Evolutionary conservation across 306 rosid species (phyloP).

Genomic region (Malus fusca): DNA sequence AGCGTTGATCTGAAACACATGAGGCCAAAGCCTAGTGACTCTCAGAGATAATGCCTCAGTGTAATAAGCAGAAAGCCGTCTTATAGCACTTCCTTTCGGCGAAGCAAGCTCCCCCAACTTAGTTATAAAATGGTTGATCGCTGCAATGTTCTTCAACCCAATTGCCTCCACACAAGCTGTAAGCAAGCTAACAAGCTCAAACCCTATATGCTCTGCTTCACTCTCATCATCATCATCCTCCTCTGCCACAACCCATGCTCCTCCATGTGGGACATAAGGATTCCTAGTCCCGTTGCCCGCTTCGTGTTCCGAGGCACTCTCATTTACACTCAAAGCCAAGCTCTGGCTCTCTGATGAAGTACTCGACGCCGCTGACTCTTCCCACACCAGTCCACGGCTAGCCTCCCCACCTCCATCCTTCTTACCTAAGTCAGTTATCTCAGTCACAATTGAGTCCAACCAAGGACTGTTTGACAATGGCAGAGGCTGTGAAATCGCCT

Average conservation of each 20-base stretch:
- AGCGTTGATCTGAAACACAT: constrained; percentile 58
- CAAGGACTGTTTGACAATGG: constrained; percentile 49
- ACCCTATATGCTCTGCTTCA: constrained; percentile 51
- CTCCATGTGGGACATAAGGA: constrained; percentile 45
- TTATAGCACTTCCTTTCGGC: constrained; percentile 53
- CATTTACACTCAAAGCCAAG: constrained; percentile 42
- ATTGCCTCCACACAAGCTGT: constrained; percentile 83
- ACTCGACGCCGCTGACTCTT: constrained; percentile 47
- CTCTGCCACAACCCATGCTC: constrained; percentile 36
- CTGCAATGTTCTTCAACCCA: constrained; percentile 52
- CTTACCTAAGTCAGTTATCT: constrained; percentile 60
- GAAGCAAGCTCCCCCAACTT: constrained; percentile 81
- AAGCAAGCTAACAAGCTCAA: constrained; percentile 67
- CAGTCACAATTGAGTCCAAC: constrained; percentile 59
- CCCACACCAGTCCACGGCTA: constrained; percentile 39
- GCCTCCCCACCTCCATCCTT: constrained; percentile 33
- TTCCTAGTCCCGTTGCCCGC: constrained; percentile 58
- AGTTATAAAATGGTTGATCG: constrained; percentile 60
- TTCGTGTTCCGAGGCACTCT: constrained; percentile 50
- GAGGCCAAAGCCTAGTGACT: constrained; percentile 86
- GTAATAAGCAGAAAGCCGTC: constrained; percentile 65
- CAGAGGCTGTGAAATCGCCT: constrained; percentile 47
- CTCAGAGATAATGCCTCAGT: constrained; percentile 85
- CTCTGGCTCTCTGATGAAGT: constrained; percentile 67
- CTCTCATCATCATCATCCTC: constrained; percentile 41